Base-by-base conservation (phyloP, 2,329 filamentous ascomycete species). In the Sporothrix luriei region DNA sequence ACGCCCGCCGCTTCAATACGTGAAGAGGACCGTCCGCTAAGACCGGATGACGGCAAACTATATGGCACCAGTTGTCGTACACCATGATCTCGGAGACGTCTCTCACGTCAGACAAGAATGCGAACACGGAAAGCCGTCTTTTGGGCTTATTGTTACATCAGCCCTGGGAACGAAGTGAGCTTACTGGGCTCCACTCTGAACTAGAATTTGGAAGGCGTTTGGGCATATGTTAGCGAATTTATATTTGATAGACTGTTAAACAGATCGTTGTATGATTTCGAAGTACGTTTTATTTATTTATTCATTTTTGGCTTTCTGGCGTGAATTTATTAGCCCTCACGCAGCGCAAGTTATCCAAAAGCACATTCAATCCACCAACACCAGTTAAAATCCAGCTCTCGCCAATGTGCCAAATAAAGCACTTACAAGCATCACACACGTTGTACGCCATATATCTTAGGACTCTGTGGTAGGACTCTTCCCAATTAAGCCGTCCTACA, bases 221-320 rank as follows among this genome's bases (percentile, higher is more conserved):
- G 0, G 57, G 57, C 38, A 68, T 59, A 26, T 62, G 24, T 48
- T 19, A 68, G 66, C 66, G 66, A 68, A 54, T 51, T 51, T 51
- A 13, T 38, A 61, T 51, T 40, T 33, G 26, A n/a, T 51, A 38
- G 40, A 54, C 40, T 21, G 4, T n/a, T 51, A 33, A 9, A 43
- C 16, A 46, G 7, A 4, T 62, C n/a, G n/a, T 26, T 26, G 19
- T 62, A 26, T 21, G 33, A 46, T 46, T 26, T 62, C 33, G 6
- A 33, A 33, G 3, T 33, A 33, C 33, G 9, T 26, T 7, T 2
- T 29, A 49, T 7, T 9, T 16, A 4, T 46, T 1, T 46, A 4
- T 5, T 46, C 43, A n/a, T n/a, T 46, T 46, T 4, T 29, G 14
- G n/a, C 40, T 24, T 24, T 21, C 6, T 14, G 4, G 13, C 13